Evolutionary conservation across 441 rosid genomes (phyloP).

Genomic region (Brassica balearica): DNA sequence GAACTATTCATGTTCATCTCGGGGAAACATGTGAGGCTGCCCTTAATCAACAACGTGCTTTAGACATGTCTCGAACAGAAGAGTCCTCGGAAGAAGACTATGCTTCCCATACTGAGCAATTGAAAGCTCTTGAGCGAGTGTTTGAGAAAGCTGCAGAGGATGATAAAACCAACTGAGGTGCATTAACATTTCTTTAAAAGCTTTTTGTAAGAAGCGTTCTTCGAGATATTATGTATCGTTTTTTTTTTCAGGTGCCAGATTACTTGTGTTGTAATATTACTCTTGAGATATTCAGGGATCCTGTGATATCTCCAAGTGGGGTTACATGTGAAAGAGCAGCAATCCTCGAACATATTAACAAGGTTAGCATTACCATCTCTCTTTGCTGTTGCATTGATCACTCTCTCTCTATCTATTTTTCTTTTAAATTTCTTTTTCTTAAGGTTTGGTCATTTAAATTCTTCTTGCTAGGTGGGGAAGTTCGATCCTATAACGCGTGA

Average conservation of each 20-base stretch:
- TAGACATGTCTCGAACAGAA: slow-evolving; percentile 57
- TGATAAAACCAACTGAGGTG: slow-evolving; percentile 73
- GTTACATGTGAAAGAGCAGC: slow-evolving; percentile 85
- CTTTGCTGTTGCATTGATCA: neutral
- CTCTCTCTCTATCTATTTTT: neutral
- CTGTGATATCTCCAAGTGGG: slow-evolving; percentile 91
- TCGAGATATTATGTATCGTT: neutral
- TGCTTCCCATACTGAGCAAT: slow-evolving; percentile 47
- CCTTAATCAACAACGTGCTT: slow-evolving; percentile 63
- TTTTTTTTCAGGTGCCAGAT: slow-evolving; percentile 76
- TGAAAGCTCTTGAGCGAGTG: slow-evolving; percentile 60
- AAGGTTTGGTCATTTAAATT: slow-evolving; percentile 14
- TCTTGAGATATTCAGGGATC: slow-evolving; percentile 86
- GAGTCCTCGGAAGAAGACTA: slow-evolving; percentile 55
- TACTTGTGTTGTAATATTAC: slow-evolving; percentile 88
- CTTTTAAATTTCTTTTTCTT: too few relatives aligned
- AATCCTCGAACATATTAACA: slow-evolving; percentile 80
- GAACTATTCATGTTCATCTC: slow-evolving; percentile 36
- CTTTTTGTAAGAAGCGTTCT: neutral
- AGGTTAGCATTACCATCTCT: slow-evolving; percentile 49
- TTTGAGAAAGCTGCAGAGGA: slow-evolving; percentile 73
- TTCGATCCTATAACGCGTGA: slow-evolving; percentile 89
- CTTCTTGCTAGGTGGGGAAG: slow-evolving; percentile 63
- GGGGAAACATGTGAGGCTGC: slow-evolving; percentile 85
- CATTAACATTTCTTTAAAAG: slow-evolving; percentile 5